Evolutionary conservation across 352 stramenopile species (phyloP).

Genomic region (Pythium apleroticum): DNA sequence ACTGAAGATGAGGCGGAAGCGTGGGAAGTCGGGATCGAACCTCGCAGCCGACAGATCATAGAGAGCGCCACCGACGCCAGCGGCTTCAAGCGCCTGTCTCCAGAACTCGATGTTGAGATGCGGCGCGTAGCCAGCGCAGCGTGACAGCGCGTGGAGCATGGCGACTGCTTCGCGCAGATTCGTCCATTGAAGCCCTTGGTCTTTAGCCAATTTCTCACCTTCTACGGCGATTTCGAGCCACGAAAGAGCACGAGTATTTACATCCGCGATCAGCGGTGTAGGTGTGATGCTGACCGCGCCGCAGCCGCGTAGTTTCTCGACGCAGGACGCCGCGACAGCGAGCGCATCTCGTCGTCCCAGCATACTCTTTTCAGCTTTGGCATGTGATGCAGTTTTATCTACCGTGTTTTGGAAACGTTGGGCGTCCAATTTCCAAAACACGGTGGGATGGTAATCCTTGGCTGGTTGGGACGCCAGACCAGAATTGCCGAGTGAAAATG

Average conservation of each 20-base stretch:
- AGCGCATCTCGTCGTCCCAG: conserved; percentile 6
- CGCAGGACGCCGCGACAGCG: conserved; percentile 4
- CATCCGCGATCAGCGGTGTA: background rate
- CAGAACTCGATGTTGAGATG: conserved; percentile 10
- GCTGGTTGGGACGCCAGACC: conserved; percentile 8
- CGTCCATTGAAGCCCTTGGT: background rate
- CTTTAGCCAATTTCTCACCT: background rate
- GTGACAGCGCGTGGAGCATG: background rate
- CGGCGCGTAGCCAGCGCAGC: conserved; percentile 6
- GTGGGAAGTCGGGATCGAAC: conserved; percentile 2
- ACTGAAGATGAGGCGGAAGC: conserved; percentile 6
- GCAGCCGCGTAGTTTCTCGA: background rate
- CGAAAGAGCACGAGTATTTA: background rate
- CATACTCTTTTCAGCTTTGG: background rate
- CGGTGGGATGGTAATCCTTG: background rate
- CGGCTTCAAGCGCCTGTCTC: background rate
- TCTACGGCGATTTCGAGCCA: conserved; percentile 14
- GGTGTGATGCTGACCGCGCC: background rate
- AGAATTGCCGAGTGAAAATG: conserved; percentile 30
- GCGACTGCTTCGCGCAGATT: background rate
- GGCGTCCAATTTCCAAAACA: conserved; percentile 4
- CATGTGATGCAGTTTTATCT: background rate
- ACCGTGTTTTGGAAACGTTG: background rate
- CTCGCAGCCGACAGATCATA: background rate
- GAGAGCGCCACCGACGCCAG: background rate